These are phyloP conservation scores for Priceomyces haplophilus DNA, from an alignment of 805 yeast genomes.

Conservation along the genomic window DNA sequence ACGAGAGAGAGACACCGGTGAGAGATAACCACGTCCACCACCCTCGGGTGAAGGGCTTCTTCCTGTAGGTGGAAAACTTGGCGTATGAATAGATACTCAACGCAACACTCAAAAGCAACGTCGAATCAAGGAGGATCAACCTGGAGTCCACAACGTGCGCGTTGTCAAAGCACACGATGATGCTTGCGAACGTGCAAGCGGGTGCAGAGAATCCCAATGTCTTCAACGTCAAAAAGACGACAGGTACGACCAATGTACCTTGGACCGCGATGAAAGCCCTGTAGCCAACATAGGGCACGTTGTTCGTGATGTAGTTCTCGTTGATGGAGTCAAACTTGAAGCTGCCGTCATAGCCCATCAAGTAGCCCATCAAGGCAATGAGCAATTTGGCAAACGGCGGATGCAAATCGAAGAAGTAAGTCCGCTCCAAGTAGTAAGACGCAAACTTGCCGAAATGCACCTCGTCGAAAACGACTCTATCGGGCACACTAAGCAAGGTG, in stretches of 20 bases:
- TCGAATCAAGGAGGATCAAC: conserved; percentile 87
- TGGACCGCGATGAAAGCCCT: conserved; percentile 77
- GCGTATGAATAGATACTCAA: conserved; percentile 74
- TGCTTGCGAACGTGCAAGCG: conserved; percentile 73
- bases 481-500: conserved; percentile 58
- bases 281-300: conserved; percentile 83
- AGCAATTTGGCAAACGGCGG: conserved; percentile 96
- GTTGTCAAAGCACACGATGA: conserved; percentile 78
- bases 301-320: conserved; percentile 68
- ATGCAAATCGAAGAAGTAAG: conserved; percentile 93
- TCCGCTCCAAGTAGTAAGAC: conserved; percentile 78
- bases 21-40: conserved; percentile 89
- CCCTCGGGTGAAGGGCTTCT: conserved; percentile 55
- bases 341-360: conserved; percentile 86
- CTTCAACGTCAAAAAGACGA: conserved; percentile 80
- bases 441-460: conserved; percentile 88
- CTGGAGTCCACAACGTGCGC: conserved; percentile 91
- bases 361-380: conserved; percentile 85
- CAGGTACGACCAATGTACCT: conserved; percentile 79
- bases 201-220: conserved; percentile 77
- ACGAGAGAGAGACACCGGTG: conserved; percentile 84
- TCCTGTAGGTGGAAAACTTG: conserved; percentile 67
- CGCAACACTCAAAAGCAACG: conserved; percentile 80
- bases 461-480: conserved; percentile 81
- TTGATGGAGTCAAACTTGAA: conserved; percentile 92